Base-by-base conservation (phyloP, 1,284 basidiomycete species). In the Microbotryum violaceum region DNA sequence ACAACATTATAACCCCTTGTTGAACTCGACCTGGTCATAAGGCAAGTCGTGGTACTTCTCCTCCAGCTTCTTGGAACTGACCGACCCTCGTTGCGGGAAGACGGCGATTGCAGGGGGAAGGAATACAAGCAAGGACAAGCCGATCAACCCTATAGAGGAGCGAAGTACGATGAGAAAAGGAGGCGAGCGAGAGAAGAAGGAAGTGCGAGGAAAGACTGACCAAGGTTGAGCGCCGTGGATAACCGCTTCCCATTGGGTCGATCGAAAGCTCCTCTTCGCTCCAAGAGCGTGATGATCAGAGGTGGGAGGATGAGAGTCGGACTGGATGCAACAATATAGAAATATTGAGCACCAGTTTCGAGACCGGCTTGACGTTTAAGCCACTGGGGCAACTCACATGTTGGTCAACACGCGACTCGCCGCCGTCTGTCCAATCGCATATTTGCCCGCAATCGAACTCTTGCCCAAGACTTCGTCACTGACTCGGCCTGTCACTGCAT, bases 101-200 rank as follows among this genome's bases (percentile, higher is more conserved):
- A 78, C 77, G 14, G 80, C 80, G 66, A 82, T 80, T n/a, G 80
- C 79, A 8, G 79, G 80, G 1, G 80, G 80, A 1, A 81, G 73
- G 75, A 80, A 81, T 55, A 79, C 67, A 54, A 79, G 77, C 18
- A 81, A 74, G 2, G 76, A 78, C 1, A 77, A 68, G 6, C 80
- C 80, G 71, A 81, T 77, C 70, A 72, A 63, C 14, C 69, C 70
- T 68, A 52, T 14, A 29, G 27, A 59, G 5, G 31, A 29, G 29
- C 53, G 46, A 7, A 54, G 45, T 21, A 27, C 2, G n/a, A 45
- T 18, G 21, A 42, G 48, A 9, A 25, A 23, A 4, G 23, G 10
- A 23, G n/a, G 37, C 23, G 31, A 33, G 37, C 23, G 31, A 33
- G 33, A 58, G 45, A 49, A 27, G 33, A 20, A 45, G 49, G 23